A percentile compares a stretch with the other conserved stretches of the same genome.
These are phyloP conservation scores for Marchantia paleacea DNA, from an alignment of 225 moss, liverwort and hornwort species.

Conservation along the genomic window DNA sequence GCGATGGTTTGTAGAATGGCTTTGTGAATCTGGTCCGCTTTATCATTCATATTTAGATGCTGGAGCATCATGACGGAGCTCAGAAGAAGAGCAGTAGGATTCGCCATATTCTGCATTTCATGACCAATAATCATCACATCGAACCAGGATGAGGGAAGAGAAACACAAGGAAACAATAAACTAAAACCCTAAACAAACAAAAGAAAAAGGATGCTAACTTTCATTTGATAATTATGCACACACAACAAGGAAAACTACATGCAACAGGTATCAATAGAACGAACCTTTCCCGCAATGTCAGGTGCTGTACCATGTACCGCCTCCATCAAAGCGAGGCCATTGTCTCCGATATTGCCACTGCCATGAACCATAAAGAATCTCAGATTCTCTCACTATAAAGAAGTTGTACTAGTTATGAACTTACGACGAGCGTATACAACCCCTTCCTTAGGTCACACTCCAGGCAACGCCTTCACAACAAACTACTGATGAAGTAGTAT, in stretches of 20 bases:
- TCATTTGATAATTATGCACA: neutral
- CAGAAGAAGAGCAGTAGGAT: slow-evolving; percentile 82
- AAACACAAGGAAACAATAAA: neutral
- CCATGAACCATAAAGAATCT: neutral
- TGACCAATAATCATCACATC: neutral
- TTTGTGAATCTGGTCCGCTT: slow-evolving; percentile 67
- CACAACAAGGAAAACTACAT: neutral
- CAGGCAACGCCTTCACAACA: too few species aligned
- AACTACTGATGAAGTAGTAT: too few species aligned
- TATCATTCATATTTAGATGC: slow-evolving; percentile 60
- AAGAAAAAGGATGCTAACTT: neutral
- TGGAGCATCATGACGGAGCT: slow-evolving; percentile 97
- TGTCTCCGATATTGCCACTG: slow-evolving; percentile 91
- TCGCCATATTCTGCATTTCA: slow-evolving; percentile 76
- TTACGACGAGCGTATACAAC: too few species aligned
- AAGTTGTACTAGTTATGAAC: neutral
- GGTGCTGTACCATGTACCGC: slow-evolving; percentile 98
- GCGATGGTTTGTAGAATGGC: slow-evolving; percentile 69
- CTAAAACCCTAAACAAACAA: neutral
- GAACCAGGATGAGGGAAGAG: neutral
- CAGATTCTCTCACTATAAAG: neutral
- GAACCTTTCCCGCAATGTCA: slow-evolving; percentile 92
- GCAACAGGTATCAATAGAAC: slow-evolving; percentile 11
- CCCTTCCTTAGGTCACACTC: too few species aligned
- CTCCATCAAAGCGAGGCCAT: slow-evolving; percentile 90